phyloP scores from a whole-genome alignment of 2,329 filamentous ascomycete genomes.

The Cladorrhinum sp. region DNA sequence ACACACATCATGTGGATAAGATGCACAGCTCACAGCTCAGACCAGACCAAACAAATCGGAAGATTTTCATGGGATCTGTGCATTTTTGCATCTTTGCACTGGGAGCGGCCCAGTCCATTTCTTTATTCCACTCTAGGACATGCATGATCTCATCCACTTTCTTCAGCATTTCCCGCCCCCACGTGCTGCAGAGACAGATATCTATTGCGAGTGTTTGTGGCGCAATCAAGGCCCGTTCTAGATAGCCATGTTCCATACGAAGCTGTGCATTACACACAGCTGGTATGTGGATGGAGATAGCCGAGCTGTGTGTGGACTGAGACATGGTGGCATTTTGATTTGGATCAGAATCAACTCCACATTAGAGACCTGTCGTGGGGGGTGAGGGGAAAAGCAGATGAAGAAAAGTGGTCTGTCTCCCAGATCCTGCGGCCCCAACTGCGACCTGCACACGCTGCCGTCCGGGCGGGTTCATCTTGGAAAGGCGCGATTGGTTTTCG shows the following conservation, averaged over 20 bases:
- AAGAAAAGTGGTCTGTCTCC: not conserved
- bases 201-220: not conserved
- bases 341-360: not conserved
- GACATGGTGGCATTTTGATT: not conserved
- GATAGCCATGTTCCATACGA: not conserved
- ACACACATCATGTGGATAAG: not conserved
- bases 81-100: too few species aligned
- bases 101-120: not conserved
- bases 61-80: not conserved
- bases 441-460: slow-evolving; percentile 20
- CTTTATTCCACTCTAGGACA: not conserved
- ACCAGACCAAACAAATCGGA: not conserved
- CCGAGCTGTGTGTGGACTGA: not conserved
- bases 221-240: not conserved
- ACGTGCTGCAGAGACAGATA: not conserved
- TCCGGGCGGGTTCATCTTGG: slow-evolving; percentile 17
- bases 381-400: not conserved
- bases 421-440: slow-evolving; percentile 23
- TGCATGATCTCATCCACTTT: not conserved
- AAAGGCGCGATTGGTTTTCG: not conserved
- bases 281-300: not conserved
- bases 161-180: not conserved
- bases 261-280: not conserved
- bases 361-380: not conserved
- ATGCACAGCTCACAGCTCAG: not conserved